These are phyloP conservation scores for Begonia fuchsioides DNA, from an alignment of 306 rosid species.

Conservation along the genomic window DNA sequence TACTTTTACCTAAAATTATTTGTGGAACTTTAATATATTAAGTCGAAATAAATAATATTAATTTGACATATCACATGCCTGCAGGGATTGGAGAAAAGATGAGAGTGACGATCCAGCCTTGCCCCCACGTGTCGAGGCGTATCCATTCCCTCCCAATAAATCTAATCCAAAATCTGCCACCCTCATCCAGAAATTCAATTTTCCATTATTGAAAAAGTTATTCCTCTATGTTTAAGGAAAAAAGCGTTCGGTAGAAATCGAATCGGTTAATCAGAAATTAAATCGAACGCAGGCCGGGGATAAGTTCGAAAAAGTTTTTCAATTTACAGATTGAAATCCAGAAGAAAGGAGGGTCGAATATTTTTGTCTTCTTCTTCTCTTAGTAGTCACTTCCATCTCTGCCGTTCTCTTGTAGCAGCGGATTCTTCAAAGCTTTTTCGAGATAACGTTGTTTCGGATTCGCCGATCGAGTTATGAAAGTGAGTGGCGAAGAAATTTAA, in stretches of 20 bases:
- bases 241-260: too few species aligned
- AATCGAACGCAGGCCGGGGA: background rate
- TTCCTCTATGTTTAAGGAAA: background rate
- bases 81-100: background rate
- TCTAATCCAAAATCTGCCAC: conserved; percentile 24
- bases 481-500: background rate
- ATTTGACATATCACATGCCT: background rate
- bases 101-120: background rate
- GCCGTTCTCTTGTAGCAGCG: conserved; percentile 1
- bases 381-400: too few species aligned
- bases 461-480: background rate
- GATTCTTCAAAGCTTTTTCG: conserved; percentile 9
- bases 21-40: too few species aligned
- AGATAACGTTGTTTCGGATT: background rate
- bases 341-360: background rate
- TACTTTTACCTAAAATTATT: too few species aligned
- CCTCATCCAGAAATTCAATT: background rate
- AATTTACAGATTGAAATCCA: background rate
- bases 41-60: background rate
- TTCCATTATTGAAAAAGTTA: background rate
- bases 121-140: conserved; percentile 8
- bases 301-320: background rate
- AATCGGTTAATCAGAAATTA: background rate
- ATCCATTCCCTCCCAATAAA: conserved; percentile 6
- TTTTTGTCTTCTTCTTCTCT: too few species aligned